Conservation (phyloP, 192 early-diverging fungal genomes). For the Linnemannia zychae region DNA sequence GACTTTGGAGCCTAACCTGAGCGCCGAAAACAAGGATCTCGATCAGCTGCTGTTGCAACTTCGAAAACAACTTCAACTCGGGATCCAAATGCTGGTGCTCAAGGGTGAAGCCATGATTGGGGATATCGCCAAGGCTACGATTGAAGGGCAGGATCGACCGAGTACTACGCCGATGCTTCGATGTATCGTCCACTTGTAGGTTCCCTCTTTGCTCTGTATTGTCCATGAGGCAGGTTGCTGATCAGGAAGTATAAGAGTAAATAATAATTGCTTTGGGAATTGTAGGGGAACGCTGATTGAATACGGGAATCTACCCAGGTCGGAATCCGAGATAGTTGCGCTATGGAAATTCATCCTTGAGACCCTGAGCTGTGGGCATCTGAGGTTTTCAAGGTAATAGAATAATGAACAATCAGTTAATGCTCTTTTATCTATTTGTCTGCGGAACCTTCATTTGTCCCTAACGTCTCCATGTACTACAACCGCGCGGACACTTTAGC, state of each 20-base stretch:
- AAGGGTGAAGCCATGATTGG: constrained; percentile 10
- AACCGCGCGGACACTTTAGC: too few species aligned
- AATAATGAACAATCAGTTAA: not conserved
- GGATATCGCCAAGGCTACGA: not conserved
- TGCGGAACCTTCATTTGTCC: too few species aligned
- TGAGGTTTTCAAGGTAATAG: constrained; percentile 19
- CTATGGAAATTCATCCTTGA: constrained; percentile 13
- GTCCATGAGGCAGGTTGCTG: not conserved
- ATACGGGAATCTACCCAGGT: not conserved
- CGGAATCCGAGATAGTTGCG: constrained; percentile 18
- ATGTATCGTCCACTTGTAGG: constrained; percentile 1
- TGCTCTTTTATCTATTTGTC: not conserved
- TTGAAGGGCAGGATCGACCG: not conserved
- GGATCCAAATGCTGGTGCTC: constrained; percentile 1
- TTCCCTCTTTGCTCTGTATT: not conserved
- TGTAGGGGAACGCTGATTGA: constrained; percentile 12
- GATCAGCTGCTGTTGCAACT: constrained; percentile 1
- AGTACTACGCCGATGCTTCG: not conserved
- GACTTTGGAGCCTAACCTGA: not conserved
- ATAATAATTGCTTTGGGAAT: not conserved
- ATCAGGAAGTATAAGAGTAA: not conserved
- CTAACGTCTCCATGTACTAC: too few species aligned
- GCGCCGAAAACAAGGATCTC: not conserved
- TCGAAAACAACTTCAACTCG: not conserved
- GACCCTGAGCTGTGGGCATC: constrained; percentile 12